Conservation (phyloP, 1,139 yeast species). For the Protomyces inouyei region DNA sequence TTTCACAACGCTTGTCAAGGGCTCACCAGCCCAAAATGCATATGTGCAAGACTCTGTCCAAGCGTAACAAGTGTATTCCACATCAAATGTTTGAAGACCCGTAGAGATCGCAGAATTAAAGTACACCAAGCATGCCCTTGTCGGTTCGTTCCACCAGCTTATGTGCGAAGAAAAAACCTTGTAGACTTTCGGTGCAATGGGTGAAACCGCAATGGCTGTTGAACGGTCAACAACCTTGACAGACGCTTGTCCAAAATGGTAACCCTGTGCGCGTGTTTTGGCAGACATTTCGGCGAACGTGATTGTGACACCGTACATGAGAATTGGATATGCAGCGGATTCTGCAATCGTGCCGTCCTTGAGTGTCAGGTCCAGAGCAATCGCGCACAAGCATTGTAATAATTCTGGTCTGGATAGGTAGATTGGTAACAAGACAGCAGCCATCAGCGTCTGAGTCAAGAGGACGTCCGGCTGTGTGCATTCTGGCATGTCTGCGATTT, state of each 20-base stretch:
- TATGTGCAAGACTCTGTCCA: slow-evolving; percentile 15
- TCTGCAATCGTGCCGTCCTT: slow-evolving; percentile 3
- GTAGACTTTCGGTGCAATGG: slow-evolving; percentile 11
- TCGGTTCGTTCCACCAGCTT: slow-evolving; percentile 19
- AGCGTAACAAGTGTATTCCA: slow-evolving; percentile 21
- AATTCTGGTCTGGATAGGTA: slow-evolving; percentile 16
- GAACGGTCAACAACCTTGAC: slow-evolving; percentile 10
- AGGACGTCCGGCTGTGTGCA: neutral
- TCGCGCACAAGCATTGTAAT: slow-evolving; percentile 6
- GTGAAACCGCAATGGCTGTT: neutral
- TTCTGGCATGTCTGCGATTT: neutral
- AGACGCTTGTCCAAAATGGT: slow-evolving; percentile 17
- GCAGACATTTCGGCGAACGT: neutral
- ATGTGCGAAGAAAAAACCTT: slow-evolving; percentile 25
- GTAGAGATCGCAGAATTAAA: slow-evolving; percentile 22
- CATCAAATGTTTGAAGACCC: slow-evolving; percentile 12
- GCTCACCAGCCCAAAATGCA: slow-evolving; percentile 25
- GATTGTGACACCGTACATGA: slow-evolving; percentile 17
- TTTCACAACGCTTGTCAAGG: slow-evolving; percentile 2
- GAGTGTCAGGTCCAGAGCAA: neutral
- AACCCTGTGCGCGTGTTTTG: slow-evolving; percentile 13
- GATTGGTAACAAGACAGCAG: slow-evolving; percentile 12
- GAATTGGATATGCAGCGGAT: slow-evolving; percentile 19
- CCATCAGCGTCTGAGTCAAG: slow-evolving; percentile 9
- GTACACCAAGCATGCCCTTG: slow-evolving; percentile 15